These are phyloP conservation scores for Myriosclerotinia duriaeana DNA, from an alignment of 2,329 filamentous ascomycete genomes.

Conservation along the genomic window DNA sequence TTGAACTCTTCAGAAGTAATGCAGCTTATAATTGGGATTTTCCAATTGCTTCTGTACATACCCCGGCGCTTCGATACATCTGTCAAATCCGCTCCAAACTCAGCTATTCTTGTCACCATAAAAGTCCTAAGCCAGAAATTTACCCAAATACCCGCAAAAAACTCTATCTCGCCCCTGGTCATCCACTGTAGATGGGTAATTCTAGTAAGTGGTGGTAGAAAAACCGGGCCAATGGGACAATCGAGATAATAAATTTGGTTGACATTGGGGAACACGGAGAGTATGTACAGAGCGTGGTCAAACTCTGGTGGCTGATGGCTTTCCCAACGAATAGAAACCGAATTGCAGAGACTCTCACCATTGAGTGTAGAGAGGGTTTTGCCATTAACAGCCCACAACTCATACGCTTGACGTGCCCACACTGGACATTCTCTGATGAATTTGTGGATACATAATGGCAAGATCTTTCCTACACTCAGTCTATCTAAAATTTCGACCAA, in stretches of 20 bases:
- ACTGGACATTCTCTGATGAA: too few relatives aligned
- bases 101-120: too few relatives aligned
- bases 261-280: neutral
- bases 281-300: neutral
- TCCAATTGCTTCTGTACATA: neutral
- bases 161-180: neutral
- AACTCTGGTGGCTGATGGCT: neutral
- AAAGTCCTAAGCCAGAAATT: too few relatives aligned
- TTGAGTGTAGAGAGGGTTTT: neutral
- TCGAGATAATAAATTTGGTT: neutral
- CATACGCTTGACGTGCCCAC: too few relatives aligned
- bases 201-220: rapidly evolving
- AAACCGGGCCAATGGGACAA: neutral
- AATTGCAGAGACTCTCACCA: neutral
- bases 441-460: too few relatives aligned
- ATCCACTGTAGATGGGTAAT: neutral
- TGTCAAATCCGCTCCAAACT: too few relatives aligned
- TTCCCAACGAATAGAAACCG: neutral
- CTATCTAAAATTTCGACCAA: neutral
- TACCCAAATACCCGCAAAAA: too few relatives aligned
- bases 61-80: neutral
- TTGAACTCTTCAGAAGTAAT: neutral
- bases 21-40: neutral
- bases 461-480: too few relatives aligned
- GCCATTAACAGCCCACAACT: neutral